These are phyloP conservation scores for Orbilia quercus DNA, from an alignment of 2,329 filamentous ascomycete genomes.

Conservation along the genomic window DNA sequence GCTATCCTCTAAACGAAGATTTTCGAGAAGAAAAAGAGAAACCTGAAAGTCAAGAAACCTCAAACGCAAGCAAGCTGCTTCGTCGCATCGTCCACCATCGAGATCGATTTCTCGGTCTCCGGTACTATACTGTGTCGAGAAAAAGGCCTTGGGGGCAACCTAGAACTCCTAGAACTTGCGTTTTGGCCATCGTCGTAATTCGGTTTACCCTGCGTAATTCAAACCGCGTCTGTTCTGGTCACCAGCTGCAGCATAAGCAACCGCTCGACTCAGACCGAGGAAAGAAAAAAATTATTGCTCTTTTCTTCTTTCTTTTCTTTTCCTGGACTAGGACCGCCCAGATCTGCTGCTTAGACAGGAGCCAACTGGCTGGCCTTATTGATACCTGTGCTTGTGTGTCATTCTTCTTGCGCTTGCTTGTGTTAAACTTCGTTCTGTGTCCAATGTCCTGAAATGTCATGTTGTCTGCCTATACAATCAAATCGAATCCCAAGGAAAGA, in stretches of 20 bases:
- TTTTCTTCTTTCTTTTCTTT: constrained; percentile 8
- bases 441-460: constrained; percentile 43
- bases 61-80: constrained; percentile 55
- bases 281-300: constrained; percentile 3
- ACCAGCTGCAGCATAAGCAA: constrained; percentile 41
- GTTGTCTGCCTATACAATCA: constrained; percentile 51
- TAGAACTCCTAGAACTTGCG: constrained; percentile 49
- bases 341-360: constrained; percentile 17
- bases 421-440: constrained; percentile 16
- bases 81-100: constrained; percentile 44
- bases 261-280: constrained; percentile 22
- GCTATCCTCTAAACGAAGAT: constrained; percentile 35
- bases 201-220: constrained; percentile 50
- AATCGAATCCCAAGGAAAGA: constrained; percentile 43
- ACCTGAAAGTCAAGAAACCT: constrained; percentile 22
- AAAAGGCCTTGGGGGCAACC: constrained; percentile 38
- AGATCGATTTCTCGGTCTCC: constrained; percentile 25
- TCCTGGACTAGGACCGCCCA: neutral
- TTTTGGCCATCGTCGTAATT: constrained; percentile 57
- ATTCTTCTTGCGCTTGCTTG: constrained; percentile 41
- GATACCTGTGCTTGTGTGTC: constrained; percentile 47
- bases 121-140: constrained; percentile 10
- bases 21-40: constrained; percentile 23
- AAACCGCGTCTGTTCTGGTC: constrained; percentile 44
- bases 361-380: constrained; percentile 47